These are phyloP conservation scores for Aechmea fasciata DNA, from an alignment of 176 grass and related monocot species.

Conservation along the genomic window DNA sequence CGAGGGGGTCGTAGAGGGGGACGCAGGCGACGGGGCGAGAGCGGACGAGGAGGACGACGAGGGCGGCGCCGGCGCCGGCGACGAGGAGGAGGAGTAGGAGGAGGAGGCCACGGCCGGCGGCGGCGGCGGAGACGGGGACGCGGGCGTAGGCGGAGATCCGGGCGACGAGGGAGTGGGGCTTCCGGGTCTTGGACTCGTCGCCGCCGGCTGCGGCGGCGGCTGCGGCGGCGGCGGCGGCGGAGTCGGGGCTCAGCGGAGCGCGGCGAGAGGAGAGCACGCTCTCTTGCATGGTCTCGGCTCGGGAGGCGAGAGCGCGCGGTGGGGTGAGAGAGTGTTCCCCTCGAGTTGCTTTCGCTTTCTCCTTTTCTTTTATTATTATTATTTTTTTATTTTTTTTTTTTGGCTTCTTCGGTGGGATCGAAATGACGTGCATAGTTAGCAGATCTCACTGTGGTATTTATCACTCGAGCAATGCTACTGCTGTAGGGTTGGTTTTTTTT, in stretches of 20 bases:
- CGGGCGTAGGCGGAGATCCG: slow-evolving; percentile 32
- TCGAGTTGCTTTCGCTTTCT: not conserved
- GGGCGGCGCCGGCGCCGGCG: slow-evolving; percentile 8
- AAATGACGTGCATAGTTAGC: not conserved
- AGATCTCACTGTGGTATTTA: not conserved
- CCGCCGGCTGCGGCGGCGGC: slow-evolving; percentile 5
- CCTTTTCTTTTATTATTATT: not conserved
- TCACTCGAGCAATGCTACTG: too few species aligned
- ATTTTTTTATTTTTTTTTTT: not conserved
- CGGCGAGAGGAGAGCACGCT: not conserved
- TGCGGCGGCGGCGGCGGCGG: not conserved
- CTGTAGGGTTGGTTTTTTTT: too few species aligned
- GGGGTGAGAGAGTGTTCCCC: not conserved
- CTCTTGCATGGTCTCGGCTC: not conserved
- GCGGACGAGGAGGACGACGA: slow-evolving; percentile 33
- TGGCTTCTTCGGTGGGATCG: not conserved
- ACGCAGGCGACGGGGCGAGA: slow-evolving; percentile 21
- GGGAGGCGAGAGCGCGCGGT: not conserved
- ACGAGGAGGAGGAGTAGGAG: slow-evolving; percentile 30
- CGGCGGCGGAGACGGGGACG: slow-evolving; percentile 16
- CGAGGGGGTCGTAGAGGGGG: slow-evolving; percentile 27
- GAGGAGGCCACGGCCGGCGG: slow-evolving; percentile 18
- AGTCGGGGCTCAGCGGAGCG: not conserved
- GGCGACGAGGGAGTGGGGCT: slow-evolving; percentile 25
- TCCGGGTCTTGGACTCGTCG: slow-evolving; percentile 14